These are phyloP conservation scores for Talaromyces wortmannii DNA, from an alignment of 495 filamentous ascomycete species.

Conservation along the genomic window DNA sequence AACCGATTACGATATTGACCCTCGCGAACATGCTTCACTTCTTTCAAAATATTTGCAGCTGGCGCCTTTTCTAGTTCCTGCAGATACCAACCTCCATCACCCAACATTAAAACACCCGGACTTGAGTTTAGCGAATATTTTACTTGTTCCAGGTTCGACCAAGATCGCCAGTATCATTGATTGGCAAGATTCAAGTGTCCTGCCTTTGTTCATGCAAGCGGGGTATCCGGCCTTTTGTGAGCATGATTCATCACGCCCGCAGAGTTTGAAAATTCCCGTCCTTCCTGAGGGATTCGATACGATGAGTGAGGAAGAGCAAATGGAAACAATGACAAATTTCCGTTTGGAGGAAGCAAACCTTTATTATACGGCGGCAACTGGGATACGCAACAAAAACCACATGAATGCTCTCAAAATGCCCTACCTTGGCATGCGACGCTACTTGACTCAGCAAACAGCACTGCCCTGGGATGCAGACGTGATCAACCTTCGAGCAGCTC, in stretches of 20 bases:
- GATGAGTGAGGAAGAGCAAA: slow-evolving; percentile 19
- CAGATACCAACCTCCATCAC: slow-evolving; percentile 9
- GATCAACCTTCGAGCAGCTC: slow-evolving; percentile 25
- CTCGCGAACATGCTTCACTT: slow-evolving; percentile 19
- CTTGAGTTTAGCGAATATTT: slow-evolving; percentile 23
- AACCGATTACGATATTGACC: slow-evolving; percentile 20
- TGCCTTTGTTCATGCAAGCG: slow-evolving; percentile 25
- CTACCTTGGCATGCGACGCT: slow-evolving; percentile 23
- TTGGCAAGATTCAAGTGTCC: slow-evolving; percentile 24
- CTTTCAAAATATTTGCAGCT: slow-evolving; percentile 23
- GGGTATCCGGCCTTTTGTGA: slow-evolving; percentile 33
- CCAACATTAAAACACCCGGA: slow-evolving; percentile 27
- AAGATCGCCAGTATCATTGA: slow-evolving; percentile 29
- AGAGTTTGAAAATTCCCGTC: slow-evolving; percentile 22
- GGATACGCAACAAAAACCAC: slow-evolving; percentile 21
- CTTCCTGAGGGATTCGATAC: slow-evolving; percentile 23
- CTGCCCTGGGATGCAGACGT: slow-evolving; percentile 30
- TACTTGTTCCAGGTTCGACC: slow-evolving; percentile 20
- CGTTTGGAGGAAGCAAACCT: slow-evolving; percentile 28
- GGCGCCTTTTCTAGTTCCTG: slow-evolving; percentile 16
- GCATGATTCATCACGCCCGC: slow-evolving; percentile 20
- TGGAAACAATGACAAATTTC: slow-evolving; percentile 15
- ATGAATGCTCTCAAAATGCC: slow-evolving; percentile 18
- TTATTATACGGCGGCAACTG: slow-evolving; percentile 30
- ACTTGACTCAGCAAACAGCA: slow-evolving; percentile 24